phyloP scores from a whole-genome alignment of 2,329 filamentous ascomycete genomes.

The Phaeosphaeria sp. region DNA sequence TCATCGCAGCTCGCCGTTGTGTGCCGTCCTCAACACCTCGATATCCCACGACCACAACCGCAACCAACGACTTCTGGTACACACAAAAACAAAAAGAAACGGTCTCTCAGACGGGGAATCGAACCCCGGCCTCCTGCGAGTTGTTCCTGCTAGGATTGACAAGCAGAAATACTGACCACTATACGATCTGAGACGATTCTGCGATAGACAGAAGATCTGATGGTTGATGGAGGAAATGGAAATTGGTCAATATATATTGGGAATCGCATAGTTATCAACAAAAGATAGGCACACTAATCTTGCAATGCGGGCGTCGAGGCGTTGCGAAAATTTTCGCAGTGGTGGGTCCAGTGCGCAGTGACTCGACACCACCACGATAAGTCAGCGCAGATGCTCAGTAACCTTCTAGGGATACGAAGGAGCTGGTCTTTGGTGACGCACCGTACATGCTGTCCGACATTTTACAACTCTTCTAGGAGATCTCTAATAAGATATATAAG shows the following conservation, averaged over 20 bases:
- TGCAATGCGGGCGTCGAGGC: background rate
- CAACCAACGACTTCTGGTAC: too few relatives aligned
- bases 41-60: background rate
- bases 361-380: background rate
- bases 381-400: background rate
- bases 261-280: too few relatives aligned
- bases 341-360: background rate
- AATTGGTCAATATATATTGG: background rate
- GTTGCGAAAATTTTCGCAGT: background rate
- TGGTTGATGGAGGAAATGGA: background rate
- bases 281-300: background rate
- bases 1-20: background rate
- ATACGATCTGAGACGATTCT: constrained; percentile 8
- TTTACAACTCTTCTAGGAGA: too few relatives aligned
- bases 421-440: too few relatives aligned
- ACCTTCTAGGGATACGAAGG: too few relatives aligned
- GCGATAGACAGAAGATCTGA: background rate
- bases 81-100: background rate
- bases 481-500: too few relatives aligned
- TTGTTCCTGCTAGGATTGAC: constrained; percentile 4
- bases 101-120: constrained; percentile 9
- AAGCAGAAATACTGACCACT: constrained; percentile 14
- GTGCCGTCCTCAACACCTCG: background rate
- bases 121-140: constrained; percentile 12
- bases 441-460: too few relatives aligned